Evolutionary conservation across 129 eudicot species (phyloP).

Genomic region (Artemisia argyi): DNA sequence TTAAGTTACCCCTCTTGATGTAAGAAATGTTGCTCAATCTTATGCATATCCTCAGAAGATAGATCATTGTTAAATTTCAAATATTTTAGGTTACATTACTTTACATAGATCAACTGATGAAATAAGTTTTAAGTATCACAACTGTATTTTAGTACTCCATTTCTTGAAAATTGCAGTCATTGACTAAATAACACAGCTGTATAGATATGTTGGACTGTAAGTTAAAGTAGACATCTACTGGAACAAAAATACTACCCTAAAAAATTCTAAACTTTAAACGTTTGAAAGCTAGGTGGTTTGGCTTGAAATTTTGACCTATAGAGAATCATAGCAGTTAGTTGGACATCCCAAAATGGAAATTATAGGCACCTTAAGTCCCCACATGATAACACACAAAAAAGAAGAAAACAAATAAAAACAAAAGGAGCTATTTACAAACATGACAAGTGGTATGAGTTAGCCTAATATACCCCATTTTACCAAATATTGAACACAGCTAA

Average conservation of each 20-base stretch:
- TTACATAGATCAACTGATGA: neutral
- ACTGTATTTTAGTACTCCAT: slow-evolving; percentile 10
- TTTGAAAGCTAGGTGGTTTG: neutral
- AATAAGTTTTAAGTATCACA: neutral
- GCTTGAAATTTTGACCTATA: slow-evolving; percentile 7
- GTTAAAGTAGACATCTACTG: neutral
- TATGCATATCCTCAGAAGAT: neutral
- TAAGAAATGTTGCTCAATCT: neutral
- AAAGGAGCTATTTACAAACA: too few species aligned
- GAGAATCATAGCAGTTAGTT: slow-evolving; percentile 13
- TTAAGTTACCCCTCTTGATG: too few species aligned
- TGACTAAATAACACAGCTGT: slow-evolving; percentile 7
- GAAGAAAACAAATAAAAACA: too few species aligned
- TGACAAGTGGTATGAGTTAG: too few species aligned
- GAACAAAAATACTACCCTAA: slow-evolving; percentile 1
- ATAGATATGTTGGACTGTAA: neutral
- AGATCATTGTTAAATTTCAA: neutral
- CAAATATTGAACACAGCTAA: neutral
- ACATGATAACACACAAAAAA: too few species aligned
- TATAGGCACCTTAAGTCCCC: neutral
- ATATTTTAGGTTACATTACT: neutral
- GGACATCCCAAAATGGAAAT: slow-evolving; percentile 10
- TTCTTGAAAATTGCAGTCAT: neutral
- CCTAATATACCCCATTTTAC: neutral
- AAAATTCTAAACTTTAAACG: neutral